Percentiles rank a stretch among this genome's conserved stretches.
Evolutionary conservation across 352 stramenopile genomes (phyloP).

Genomic region (Pythium sukuiense): DNA sequence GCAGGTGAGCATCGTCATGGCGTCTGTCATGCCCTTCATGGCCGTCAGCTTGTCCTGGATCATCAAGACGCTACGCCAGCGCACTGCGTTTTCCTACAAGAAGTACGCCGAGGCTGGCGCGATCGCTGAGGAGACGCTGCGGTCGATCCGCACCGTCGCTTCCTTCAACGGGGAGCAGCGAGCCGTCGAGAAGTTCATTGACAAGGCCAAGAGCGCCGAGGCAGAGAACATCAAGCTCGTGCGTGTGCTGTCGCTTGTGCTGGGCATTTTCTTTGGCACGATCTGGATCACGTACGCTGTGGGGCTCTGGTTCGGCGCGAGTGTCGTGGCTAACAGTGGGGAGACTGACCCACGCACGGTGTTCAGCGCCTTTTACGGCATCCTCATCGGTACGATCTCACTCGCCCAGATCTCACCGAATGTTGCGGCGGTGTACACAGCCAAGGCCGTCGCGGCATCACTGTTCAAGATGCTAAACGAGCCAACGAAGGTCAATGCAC

Average conservation of each 20-base stretch:
- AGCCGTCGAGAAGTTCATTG: slow-evolving; percentile 15
- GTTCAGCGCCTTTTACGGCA: slow-evolving; percentile 39
- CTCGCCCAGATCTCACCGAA: slow-evolving; percentile 38
- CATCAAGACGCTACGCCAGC: slow-evolving; percentile 30
- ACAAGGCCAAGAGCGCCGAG: slow-evolving; percentile 26
- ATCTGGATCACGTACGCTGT: slow-evolving; percentile 30
- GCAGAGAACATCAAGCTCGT: slow-evolving; percentile 27
- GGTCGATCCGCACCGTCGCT: slow-evolving; percentile 7
- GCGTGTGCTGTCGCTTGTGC: slow-evolving; percentile 25
- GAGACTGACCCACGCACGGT: slow-evolving; percentile 29
- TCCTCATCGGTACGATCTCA: slow-evolving; percentile 39
- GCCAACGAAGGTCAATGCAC: slow-evolving; percentile 19
- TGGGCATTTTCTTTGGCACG: slow-evolving; percentile 29
- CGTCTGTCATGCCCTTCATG: slow-evolving; percentile 27
- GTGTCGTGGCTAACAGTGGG: slow-evolving; percentile 24
- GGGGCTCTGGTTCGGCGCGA: slow-evolving; percentile 37
- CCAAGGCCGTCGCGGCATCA: slow-evolving; percentile 19
- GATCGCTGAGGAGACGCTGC: slow-evolving; percentile 29
- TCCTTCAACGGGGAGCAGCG: slow-evolving; percentile 45
- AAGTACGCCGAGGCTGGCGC: slow-evolving; percentile 30
- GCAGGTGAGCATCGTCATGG: slow-evolving; percentile 32
- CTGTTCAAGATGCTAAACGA: slow-evolving; percentile 24
- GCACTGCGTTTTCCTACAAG: slow-evolving; percentile 14
- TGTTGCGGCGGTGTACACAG: slow-evolving; percentile 22
- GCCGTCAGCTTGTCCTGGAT: slow-evolving; percentile 28